Evolutionary conservation across 2,329 filamentous ascomycete species (phyloP).

Genomic region (Fusarium xyrophilum): DNA sequence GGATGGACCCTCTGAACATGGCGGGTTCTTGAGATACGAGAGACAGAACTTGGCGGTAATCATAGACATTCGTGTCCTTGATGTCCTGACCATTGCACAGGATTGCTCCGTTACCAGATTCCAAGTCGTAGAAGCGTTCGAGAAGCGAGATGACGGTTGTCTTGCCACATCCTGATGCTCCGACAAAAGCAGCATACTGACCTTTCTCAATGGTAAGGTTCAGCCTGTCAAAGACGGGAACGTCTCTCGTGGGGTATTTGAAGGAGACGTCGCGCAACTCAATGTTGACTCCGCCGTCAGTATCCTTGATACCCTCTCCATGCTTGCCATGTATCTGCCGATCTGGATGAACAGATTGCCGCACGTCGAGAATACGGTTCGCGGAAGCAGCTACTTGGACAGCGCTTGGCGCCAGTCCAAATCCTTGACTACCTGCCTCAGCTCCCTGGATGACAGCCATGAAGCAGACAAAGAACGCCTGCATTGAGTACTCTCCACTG

Average conservation of each 20-base stretch:
- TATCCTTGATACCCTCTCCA: slow-evolving; percentile 44
- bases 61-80: slow-evolving; percentile 60
- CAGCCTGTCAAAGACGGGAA: slow-evolving; percentile 64
- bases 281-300: slow-evolving; percentile 60
- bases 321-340: background rate
- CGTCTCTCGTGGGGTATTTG: slow-evolving; percentile 64
- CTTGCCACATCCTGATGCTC: slow-evolving; percentile 74
- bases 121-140: slow-evolving; percentile 73
- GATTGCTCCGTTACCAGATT: slow-evolving; percentile 62
- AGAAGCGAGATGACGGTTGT: slow-evolving; percentile 72
- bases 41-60: slow-evolving; percentile 69
- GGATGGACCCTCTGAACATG: slow-evolving; percentile 73
- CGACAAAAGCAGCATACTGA: slow-evolving; percentile 74
- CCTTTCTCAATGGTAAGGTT: slow-evolving; percentile 70
- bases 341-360: slow-evolving; percentile 6
- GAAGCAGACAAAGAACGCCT: slow-evolving; percentile 62
- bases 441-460: slow-evolving; percentile 60
- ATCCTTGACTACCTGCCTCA: slow-evolving; percentile 45
- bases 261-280: slow-evolving; percentile 64
- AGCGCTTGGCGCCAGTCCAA: slow-evolving; percentile 29
- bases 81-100: slow-evolving; percentile 69
- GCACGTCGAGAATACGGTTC: slow-evolving; percentile 43
- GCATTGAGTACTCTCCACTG: slow-evolving; percentile 45
- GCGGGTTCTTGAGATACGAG: slow-evolving; percentile 78
- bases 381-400: slow-evolving; percentile 33